Evolutionary conservation across 176 grass and related monocot species (phyloP).

Genomic region (Saccharum officinarum): DNA sequence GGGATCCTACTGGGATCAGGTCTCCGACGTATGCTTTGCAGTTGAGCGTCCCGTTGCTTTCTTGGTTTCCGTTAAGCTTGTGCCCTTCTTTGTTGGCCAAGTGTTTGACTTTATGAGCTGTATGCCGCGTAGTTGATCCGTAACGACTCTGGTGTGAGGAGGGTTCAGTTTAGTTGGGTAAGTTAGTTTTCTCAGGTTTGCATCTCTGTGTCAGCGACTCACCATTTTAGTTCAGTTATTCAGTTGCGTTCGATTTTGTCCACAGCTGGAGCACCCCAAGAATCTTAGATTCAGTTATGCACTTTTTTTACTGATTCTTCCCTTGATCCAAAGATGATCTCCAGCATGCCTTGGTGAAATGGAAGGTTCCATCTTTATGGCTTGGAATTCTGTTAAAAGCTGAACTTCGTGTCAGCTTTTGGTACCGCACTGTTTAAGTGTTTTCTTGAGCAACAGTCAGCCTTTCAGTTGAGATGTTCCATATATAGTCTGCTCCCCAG

Average conservation of each 20-base stretch:
- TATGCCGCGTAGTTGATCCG: slow-evolving; percentile 10
- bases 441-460: background rate
- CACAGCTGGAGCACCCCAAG: background rate
- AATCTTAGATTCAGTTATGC: slow-evolving; percentile 31
- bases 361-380: slow-evolving; percentile 25
- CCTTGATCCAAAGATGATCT: slow-evolving; percentile 47
- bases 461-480: slow-evolving; percentile 7
- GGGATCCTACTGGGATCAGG: slow-evolving; percentile 25
- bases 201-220: background rate
- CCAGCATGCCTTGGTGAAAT: slow-evolving; percentile 27
- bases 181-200: slow-evolving; percentile 2
- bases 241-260: background rate
- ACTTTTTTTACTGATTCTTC: slow-evolving; percentile 16
- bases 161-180: background rate
- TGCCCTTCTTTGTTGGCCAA: too few species aligned
- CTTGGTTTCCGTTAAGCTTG: background rate
- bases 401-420: slow-evolving; percentile 32
- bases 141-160: background rate
- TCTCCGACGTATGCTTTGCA: background rate
- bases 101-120: slow-evolving; percentile 21
- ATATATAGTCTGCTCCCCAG: background rate
- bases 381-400: slow-evolving; percentile 36
- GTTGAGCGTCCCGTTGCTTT: slow-evolving; percentile 5
- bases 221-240: background rate
- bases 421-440: background rate